Evolutionary conservation across 768 basidiomycete species (phyloP), one percentile per base, ranked within the genome.

Genomic region (Hirschioporus abietinus): DNA sequence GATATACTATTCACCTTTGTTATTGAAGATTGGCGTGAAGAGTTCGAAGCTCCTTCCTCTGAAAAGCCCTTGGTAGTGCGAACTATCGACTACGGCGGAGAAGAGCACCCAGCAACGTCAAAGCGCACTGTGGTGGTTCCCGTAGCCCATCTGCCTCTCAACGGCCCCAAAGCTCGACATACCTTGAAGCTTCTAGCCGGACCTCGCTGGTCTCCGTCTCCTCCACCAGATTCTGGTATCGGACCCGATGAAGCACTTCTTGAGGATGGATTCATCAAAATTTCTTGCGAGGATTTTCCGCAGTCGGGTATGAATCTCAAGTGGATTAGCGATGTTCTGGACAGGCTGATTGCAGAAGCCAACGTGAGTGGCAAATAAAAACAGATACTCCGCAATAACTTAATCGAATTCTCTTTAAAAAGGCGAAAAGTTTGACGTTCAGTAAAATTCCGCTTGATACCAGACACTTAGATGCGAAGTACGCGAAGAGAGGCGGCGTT

Each of bases 151-250:
- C 82, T 98, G 58, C 89, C 93, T 0, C 78, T 98, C 70, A 80
- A 78, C 57, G 75, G 81, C 64, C 80, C 85, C n/a, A 76, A 78
- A 24, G 91, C 93, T 7, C 75, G 88, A 10, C 93, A 96, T 78
- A 93, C 91, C 76, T 80, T 96, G 73, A 92, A 94, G 74, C 82
- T 99, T 1, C 82, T 99, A 42, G 93, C 96, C 20, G 96, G 96
- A 15, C 80, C 91, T 26, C 82, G 96, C 66, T 99, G 94, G 95
- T 85, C 89, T 7, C 87, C 86, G 18, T 81, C 85, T 35, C 87
- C 91, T 25, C 92, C 91, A 1, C 78, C 83, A 18, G 88, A 92
- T 69, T 83, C 88, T 35, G 93, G 93, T 1, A 76, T 88, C 25
- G 63, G 66, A 57, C 80, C 79, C 61, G 75, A 75, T 10, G 75